phyloP scores from a whole-genome alignment of 768 basidiomycete genomes.

The Russula sp. region DNA sequence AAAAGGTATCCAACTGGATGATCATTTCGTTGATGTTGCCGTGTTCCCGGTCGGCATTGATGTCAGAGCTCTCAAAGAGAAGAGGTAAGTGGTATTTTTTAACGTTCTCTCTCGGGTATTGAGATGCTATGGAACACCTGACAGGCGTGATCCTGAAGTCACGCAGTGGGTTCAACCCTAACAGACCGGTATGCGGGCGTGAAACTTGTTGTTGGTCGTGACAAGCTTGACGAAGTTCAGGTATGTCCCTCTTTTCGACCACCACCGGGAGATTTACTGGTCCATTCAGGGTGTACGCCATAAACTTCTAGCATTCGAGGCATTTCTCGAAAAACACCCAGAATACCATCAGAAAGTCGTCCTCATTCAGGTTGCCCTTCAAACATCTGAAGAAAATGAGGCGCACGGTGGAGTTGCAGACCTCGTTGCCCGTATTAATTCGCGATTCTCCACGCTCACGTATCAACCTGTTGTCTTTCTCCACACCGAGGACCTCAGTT shows the following conservation, averaged over 20 bases:
- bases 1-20: slow-evolving; percentile 71
- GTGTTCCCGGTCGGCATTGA: slow-evolving; percentile 93
- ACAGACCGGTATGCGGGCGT: slow-evolving; percentile 79
- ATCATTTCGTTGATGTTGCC: slow-evolving; percentile 77
- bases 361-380: slow-evolving; percentile 83
- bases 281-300: slow-evolving; percentile 62
- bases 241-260: slow-evolving; percentile 40
- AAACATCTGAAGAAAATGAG: slow-evolving; percentile 76
- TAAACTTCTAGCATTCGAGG: slow-evolving; percentile 80
- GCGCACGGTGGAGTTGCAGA: slow-evolving; percentile 70
- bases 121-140: slow-evolving; percentile 10
- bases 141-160: slow-evolving; percentile 71
- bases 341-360: slow-evolving; percentile 79
- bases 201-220: slow-evolving; percentile 83
- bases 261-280: background rate
- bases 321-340: slow-evolving; percentile 75
- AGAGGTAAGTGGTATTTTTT: slow-evolving; percentile 47
- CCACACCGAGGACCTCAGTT: slow-evolving; percentile 80
- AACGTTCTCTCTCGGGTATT: background rate
- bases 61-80: slow-evolving; percentile 60
- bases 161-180: slow-evolving; percentile 79
- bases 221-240: slow-evolving; percentile 82
- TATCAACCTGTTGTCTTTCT: slow-evolving; percentile 87
- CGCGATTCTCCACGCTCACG: slow-evolving; percentile 76
- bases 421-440: slow-evolving; percentile 76